Percentiles rank a stretch among this genome's conserved stretches.
phyloP scores from a whole-genome alignment of 2,329 filamentous ascomycete genomes.

The Scopulariopsis brevicaulis region DNA sequence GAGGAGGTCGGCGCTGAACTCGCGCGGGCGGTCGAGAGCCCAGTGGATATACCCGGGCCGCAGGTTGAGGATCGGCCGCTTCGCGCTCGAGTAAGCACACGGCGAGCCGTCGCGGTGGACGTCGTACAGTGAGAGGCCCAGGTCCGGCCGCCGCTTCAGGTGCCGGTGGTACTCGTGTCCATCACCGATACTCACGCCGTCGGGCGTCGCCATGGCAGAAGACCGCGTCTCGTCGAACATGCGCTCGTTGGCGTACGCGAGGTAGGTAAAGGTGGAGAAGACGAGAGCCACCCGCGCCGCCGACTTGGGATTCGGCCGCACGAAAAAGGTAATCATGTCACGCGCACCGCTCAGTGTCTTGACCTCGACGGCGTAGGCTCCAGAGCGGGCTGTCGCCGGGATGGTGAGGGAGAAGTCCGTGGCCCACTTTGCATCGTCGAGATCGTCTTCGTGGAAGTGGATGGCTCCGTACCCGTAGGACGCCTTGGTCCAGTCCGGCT shows the following conservation, averaged over 20 bases:
- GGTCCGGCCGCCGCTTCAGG: conserved; percentile 17
- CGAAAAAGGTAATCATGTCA: conserved; percentile 21
- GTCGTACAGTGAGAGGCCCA: conserved; percentile 25
- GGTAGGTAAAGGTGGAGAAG: conserved; percentile 22
- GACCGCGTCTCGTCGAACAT: conserved; percentile 18
- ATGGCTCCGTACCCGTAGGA: conserved; percentile 22
- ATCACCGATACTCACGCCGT: conserved; percentile 9
- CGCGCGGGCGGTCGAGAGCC: conserved; percentile 20
- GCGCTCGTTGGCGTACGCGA: conserved; percentile 24
- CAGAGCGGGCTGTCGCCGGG: conserved; percentile 11
- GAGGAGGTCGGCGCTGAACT: conserved; percentile 21
- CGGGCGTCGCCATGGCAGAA: conserved; percentile 12
- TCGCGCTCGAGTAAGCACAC: conserved; percentile 16
- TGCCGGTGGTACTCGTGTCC: conserved; percentile 8
- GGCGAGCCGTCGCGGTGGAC: conserved; percentile 22
- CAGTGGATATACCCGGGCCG: conserved; percentile 22
- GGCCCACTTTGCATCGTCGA: conserved; percentile 21
- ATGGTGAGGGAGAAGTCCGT: conserved; percentile 18
- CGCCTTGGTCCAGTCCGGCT: conserved; percentile 19
- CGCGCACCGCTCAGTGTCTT: conserved; percentile 7
- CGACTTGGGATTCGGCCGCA: conserved; percentile 12
- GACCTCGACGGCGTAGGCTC: conserved; percentile 18
- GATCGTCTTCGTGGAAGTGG: conserved; percentile 25
- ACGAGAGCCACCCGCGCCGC: conserved; percentile 14
- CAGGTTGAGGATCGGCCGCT: conserved; percentile 23